Percentiles rank a stretch among this genome's conserved stretches.
These are phyloP conservation scores for Spathaspora boniae DNA, from an alignment of 805 yeast species.

Conservation along the genomic window DNA sequence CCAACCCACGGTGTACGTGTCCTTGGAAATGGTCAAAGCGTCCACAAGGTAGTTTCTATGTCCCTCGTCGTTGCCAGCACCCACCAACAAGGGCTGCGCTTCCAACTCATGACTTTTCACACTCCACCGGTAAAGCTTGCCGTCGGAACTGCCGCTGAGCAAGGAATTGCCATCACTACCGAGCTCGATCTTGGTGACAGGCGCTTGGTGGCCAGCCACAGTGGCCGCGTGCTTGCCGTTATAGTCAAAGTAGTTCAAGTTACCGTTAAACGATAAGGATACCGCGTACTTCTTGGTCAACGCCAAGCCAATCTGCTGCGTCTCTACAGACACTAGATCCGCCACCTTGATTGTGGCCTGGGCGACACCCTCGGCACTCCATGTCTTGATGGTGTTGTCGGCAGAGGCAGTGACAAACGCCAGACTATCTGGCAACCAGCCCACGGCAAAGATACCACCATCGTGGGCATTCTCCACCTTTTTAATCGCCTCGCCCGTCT, in stretches of 20 bases:
- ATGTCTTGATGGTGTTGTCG: constrained; percentile 68
- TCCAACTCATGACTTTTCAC: constrained; percentile 14
- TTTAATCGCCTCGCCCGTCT: constrained; percentile 69
- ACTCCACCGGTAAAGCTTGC: constrained; percentile 64
- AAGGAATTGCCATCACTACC: constrained; percentile 27
- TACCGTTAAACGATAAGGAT: constrained; percentile 70
- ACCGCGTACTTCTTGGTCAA: constrained; percentile 58
- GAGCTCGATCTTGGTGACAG: constrained; percentile 54
- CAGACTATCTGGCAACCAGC: constrained; percentile 58
- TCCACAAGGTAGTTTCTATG: constrained; percentile 72
- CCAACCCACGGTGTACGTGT: constrained; percentile 71
- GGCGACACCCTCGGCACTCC: constrained; percentile 46
- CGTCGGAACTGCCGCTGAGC: constrained; percentile 79
- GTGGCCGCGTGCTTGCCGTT: constrained; percentile 25
- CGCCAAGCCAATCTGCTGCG: constrained; percentile 79
- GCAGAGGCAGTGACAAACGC: constrained; percentile 80
- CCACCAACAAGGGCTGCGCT: constrained; percentile 17
- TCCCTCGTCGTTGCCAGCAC: constrained; percentile 28
- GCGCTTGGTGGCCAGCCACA: constrained; percentile 76
- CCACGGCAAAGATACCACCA: constrained; percentile 78
- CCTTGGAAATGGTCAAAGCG: constrained; percentile 26
- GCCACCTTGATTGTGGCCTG: constrained; percentile 46
- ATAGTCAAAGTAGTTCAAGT: constrained; percentile 54
- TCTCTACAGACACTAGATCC: constrained; percentile 44
- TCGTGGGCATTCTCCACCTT: constrained; percentile 54